phyloP scores from a whole-genome alignment of 73 alveolate genomes.

The Tetrahymena malaccensis region DNA sequence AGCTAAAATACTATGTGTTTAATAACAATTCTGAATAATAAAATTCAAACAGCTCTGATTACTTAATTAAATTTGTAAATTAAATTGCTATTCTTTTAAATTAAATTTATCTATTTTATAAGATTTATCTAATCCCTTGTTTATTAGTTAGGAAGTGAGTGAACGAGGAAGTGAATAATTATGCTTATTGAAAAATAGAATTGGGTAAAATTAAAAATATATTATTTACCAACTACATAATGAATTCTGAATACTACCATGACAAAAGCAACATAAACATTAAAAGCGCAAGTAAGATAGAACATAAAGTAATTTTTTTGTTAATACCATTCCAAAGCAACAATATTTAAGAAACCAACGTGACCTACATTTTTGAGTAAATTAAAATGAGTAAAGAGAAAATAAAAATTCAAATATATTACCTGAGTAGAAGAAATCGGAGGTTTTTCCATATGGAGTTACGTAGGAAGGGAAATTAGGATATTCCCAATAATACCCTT shows the following conservation, averaged over 20 bases:
- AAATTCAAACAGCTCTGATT: too few relatives aligned
- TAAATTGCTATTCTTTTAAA: too few relatives aligned
- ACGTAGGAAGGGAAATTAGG: conserved; percentile 40
- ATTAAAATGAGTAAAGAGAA: not conserved
- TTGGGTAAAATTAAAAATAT: too few relatives aligned
- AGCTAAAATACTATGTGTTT: too few relatives aligned
- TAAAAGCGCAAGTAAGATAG: not conserved
- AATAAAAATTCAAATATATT: not conserved
- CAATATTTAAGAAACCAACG: conserved; percentile 23
- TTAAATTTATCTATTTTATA: not conserved
- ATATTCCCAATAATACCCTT: conserved; percentile 26
- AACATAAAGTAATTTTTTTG: not conserved
- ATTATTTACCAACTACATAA: not conserved
- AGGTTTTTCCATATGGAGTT: conserved; percentile 19
- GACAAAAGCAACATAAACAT: not conserved
- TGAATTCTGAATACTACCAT: not conserved
- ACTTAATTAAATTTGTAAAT: too few relatives aligned
- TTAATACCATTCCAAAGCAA: conserved; percentile 17
- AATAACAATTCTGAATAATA: too few relatives aligned
- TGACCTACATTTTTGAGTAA: conserved; percentile 8
- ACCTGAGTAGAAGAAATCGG: conserved; percentile 41
- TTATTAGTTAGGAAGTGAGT: not conserved
- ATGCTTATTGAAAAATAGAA: too few relatives aligned
- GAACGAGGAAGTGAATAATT: not conserved
- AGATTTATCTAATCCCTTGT: not conserved